Base-by-base conservation (phyloP, 441 rosid genomes). In the Corymbia calophylla region DNA sequence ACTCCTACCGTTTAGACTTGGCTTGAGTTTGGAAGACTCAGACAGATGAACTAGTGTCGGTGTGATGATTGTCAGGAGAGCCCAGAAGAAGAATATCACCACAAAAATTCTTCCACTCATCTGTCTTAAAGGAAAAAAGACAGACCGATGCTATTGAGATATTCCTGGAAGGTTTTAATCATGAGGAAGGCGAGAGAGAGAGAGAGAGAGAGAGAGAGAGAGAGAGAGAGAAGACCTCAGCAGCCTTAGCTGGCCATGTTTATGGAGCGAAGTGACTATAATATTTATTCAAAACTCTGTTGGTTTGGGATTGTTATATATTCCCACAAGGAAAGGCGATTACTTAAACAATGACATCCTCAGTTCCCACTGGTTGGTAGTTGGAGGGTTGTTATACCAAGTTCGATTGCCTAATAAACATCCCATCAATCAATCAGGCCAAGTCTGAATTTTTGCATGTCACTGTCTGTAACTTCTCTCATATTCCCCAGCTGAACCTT, bases 31-130 rank as follows among this genome's bases (percentile, higher is more conserved):
- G 54, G 95, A 92, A 87, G 97, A 93, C 48, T 96, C 97, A 14
- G 99, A 96, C 95, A 94, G 93, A 88, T 93, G 90, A 93, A 97
- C 92, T 66, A 97, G 97, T 12, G 95, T 95, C 49, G 99, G 99
- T 17, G 99, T 95, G 95, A 97, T 91, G 86, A 97, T 91, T 31
- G 97, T 93, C 88, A 97, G 97, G 91, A 93, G 88, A 88, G 99
- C 99, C 99, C 99, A 97, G 93, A 95, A 96, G 95, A 97, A 95
- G 93, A 97, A 95, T 89, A 97, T 95, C 91, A 97, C 89, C 23
- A 96, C 96, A 53, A 92, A 93, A 81, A 92, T 95, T 91, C 98
- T 96, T 47, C 92, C 95, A 87, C 64, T 95, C 99, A 96, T 97
- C 92, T 95, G 94, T 87, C 82, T 49, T 49, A 4, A 15, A 44